phyloP scores from a whole-genome alignment of 805 yeast species.

The Starmerella floricola region DNA sequence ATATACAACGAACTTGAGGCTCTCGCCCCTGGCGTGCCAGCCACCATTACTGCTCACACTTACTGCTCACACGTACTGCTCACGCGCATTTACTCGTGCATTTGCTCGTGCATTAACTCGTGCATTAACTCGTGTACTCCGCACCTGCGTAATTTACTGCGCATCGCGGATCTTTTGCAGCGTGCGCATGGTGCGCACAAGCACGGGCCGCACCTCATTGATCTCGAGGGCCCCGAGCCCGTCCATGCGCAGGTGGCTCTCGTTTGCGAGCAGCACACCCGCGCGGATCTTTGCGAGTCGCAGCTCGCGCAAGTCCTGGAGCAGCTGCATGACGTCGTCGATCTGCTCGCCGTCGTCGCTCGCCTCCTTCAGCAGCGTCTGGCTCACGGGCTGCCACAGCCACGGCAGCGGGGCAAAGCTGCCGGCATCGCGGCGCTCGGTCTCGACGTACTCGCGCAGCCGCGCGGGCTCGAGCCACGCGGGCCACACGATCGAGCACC shows the following conservation, averaged over 20 bases:
- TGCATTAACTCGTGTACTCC: no score
- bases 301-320: constrained; percentile 78
- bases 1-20: background rate
- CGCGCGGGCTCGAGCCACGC: constrained; percentile 56
- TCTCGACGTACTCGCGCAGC: constrained; percentile 48
- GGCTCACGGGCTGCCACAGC: constrained; percentile 79
- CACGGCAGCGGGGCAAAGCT: constrained; percentile 57
- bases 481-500: constrained; percentile 79
- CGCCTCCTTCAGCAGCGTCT: constrained; percentile 55
- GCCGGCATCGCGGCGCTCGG: constrained; percentile 46
- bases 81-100: no score
- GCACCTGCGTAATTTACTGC: no score
- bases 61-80: no score
- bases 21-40: background rate
- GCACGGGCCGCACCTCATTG: constrained; percentile 76
- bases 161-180: constrained; percentile 39
- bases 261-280: constrained; percentile 69
- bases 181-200: constrained; percentile 68
- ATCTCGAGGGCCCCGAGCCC: constrained; percentile 75
- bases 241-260: constrained; percentile 68
- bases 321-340: constrained; percentile 51
- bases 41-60: no score
- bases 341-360: constrained; percentile 65
- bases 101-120: no score
- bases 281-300: constrained; percentile 68